Conservation (phyloP, 176 grass and related monocot genomes). For the Carex pumila region DNA sequence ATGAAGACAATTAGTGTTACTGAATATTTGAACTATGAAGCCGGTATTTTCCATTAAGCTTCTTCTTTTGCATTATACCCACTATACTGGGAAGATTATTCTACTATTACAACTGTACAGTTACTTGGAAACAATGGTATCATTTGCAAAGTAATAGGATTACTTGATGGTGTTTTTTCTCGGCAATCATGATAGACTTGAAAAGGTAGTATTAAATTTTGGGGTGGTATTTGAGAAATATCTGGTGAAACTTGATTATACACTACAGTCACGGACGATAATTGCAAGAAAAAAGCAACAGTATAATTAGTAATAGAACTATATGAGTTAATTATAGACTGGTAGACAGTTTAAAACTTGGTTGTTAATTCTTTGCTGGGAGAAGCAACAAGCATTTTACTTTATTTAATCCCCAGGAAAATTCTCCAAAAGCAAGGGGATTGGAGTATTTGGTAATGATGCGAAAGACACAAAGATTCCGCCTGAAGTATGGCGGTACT, state of each 20-base stretch:
- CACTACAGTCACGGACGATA: not conserved
- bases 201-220: not conserved
- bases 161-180: not conserved
- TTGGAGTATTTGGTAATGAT: constrained; percentile 96
- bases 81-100: not conserved
- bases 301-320: not conserved
- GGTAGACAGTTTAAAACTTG: not conserved
- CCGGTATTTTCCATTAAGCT: constrained; percentile 35
- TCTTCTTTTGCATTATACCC: not conserved
- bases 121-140: not conserved
- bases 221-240: not conserved
- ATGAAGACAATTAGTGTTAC: constrained; percentile 99
- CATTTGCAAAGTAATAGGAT: not conserved
- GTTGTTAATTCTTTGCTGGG: not conserved
- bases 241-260: not conserved
- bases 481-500: constrained; percentile 91
- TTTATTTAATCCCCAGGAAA: constrained; percentile 49
- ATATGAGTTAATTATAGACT: not conserved
- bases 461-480: constrained; percentile 86
- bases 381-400: not conserved
- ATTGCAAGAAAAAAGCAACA: not conserved
- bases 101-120: not conserved
- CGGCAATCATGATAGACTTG: not conserved
- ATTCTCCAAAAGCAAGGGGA: constrained; percentile 90
- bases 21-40: constrained; percentile 98